Conservation (phyloP, 768 basidiomycete genomes). For the Suillus fuscotomentosus region DNA sequence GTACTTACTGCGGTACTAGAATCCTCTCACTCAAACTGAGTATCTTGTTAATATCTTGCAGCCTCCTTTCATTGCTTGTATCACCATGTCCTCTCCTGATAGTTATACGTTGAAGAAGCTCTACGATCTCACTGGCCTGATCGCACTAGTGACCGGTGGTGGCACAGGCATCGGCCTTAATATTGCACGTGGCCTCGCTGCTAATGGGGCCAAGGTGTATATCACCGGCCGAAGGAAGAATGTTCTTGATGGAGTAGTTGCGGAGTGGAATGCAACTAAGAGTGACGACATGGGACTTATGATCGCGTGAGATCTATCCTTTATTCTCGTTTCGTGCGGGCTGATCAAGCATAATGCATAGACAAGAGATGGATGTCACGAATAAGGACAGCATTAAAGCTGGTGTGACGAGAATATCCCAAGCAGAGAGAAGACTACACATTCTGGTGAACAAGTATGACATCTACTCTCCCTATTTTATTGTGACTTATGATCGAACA, state of each 20-base stretch:
- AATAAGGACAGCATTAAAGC: constrained; percentile 61
- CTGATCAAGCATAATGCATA: constrained; percentile 22
- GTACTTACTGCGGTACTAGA: not conserved
- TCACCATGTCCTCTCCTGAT: constrained; percentile 22
- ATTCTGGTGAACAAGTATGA: constrained; percentile 81
- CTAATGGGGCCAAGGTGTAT: constrained; percentile 79
- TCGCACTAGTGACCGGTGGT: constrained; percentile 49
- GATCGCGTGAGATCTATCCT: constrained; percentile 48
- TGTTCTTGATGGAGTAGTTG: constrained; percentile 57
- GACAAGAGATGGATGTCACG: constrained; percentile 72
- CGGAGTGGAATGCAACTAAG: constrained; percentile 42
- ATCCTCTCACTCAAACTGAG: not conserved
- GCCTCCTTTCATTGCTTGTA: not conserved
- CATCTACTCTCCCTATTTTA: not conserved
- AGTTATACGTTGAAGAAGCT: constrained; percentile 28
- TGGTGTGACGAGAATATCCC: constrained; percentile 40
- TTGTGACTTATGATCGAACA: constrained; percentile 1
- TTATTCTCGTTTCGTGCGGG: constrained; percentile 3
- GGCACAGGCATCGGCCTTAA: constrained; percentile 59
- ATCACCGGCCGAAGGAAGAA: constrained; percentile 70
- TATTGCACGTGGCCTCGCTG: constrained; percentile 72
- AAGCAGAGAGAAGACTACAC: constrained; percentile 64
- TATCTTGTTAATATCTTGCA: not conserved
- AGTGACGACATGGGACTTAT: constrained; percentile 43
- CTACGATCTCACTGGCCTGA: constrained; percentile 55